phyloP scores from a whole-genome alignment of 1,284 basidiomycete species.

The Puccinia coronata region DNA sequence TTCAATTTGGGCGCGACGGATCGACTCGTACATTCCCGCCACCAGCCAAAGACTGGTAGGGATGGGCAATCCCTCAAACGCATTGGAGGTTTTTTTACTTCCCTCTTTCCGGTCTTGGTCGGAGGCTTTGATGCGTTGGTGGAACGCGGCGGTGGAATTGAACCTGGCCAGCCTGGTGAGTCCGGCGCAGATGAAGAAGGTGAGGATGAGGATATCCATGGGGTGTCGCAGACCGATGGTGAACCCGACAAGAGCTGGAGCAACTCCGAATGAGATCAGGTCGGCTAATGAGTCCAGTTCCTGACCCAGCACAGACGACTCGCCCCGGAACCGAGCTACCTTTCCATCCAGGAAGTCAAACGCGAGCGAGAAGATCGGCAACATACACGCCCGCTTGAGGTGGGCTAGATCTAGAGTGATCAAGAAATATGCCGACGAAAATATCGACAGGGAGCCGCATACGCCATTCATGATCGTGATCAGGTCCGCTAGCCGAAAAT shows the following conservation, averaged over 20 bases:
- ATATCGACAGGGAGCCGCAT: constrained; percentile 93
- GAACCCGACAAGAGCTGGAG: constrained; percentile 89
- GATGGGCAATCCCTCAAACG: constrained; percentile 94
- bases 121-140: constrained; percentile 89
- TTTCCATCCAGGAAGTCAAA: constrained; percentile 99
- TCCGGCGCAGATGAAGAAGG: constrained; percentile 91
- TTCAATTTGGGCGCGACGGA: constrained; percentile 77
- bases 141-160: constrained; percentile 93
- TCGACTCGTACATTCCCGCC: constrained; percentile 76
- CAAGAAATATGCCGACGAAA: constrained; percentile 86
- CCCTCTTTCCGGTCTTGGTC: not conserved
- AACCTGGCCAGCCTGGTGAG: constrained; percentile 94
- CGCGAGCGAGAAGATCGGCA: constrained; percentile 92
- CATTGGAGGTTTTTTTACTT: constrained; percentile 64
- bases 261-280: constrained; percentile 94
- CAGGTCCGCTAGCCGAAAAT: constrained; percentile 95
- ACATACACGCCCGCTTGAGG: constrained; percentile 79
- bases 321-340: constrained; percentile 94
- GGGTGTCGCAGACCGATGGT: constrained; percentile 84
- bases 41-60: constrained; percentile 85
- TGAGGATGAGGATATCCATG: constrained; percentile 81
- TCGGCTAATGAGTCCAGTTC: constrained; percentile 97
- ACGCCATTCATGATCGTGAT: constrained; percentile 99
- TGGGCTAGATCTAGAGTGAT: constrained; percentile 76
- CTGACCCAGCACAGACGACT: constrained; percentile 94